Evolutionary conservation across 75 land plant genomes (phyloP), one percentile per base, ranked within the genome.

Genomic region (Chamaecyparis obtusa): DNA sequence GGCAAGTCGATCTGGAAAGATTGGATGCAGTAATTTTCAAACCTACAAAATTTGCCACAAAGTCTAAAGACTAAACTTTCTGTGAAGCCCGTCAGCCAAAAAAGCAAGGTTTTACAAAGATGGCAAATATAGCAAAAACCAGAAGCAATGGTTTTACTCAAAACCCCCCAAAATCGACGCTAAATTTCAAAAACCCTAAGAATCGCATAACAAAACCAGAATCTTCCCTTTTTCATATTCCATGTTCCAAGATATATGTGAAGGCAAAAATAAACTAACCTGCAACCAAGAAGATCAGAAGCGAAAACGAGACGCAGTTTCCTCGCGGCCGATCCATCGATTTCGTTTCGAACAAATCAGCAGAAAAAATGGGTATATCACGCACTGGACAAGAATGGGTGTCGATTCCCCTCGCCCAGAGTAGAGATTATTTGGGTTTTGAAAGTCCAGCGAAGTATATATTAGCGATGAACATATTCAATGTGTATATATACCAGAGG

Each of bases 201-300:
- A 32, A 13, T 11, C 36, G 16, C 33, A 13, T 11, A 13, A 11
- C 13, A 9, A 10, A 13, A 32, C 13, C 76, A 30, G 33, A 74
- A 74, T 3, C 30, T 67, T 27, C 24, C 24, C 27, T 21, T 6
- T 27, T 39, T 15, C 14, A 33, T 78, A 36, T 78, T 51, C 16
- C 81, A 78, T 27, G 43, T 15, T 1, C 3, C 83, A 37, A 16
- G 30, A n/a, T 5, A 41, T 24, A 78, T 19, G 55, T 19, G 13
- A 6, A 36, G 13, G 43, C 16, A 21, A 37, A 9, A 39, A 39
- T 41, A 41, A 81, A 41, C 83, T 41, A 41, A 81, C 83, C 83
- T 81, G 83, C 83, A 41, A 81, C 48, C 21, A 81, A 8, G 49
- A 81, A 81, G 48, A 81, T 21, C 83, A 81, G n/a, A 44, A 81